Evolutionary conservation across 441 rosid genomes (phyloP), one percentile per base, ranked within the genome.

Genomic region (Arabidopsis lyrata): DNA sequence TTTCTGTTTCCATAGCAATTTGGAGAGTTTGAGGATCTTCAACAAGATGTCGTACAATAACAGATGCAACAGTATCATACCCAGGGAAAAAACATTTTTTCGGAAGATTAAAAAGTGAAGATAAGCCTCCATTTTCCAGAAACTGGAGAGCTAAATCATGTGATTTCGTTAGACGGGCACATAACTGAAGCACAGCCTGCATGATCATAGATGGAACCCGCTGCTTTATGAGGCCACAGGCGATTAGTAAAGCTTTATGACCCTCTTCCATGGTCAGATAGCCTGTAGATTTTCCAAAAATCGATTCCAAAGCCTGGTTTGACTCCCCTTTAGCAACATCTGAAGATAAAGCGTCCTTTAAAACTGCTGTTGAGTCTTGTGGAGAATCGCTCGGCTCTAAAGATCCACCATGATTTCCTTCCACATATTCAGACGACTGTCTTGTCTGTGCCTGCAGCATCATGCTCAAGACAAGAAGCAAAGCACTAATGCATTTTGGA

Each of bases 1-100:
- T 93, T 83, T 95, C 99, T 85, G 89, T 83, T 77, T 95, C 99
- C 97, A 93, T 93, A 9, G 99, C 98, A 60, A 86, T 84, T 86
- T 95, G 99, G 80, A 95, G 86, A 38, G 97, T 95, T 78, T 88
- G 99, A 68, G 99, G 95, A 81, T 95, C 99, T 84, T 95, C 99
- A 73, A 95, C 87, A 56, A 95, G 95, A 87, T 95, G 99, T 9
- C 97, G 83, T 18, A 92, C 83, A 55, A 95, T 92, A 59, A 88
- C 85, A 82, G 97, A 89, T 72, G 92, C 93, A 82, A 92, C 96
- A 70, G 87, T 87, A 67, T 90, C 97, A 86, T 89, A 95, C 55
- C 95, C 97, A 49, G 97, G 95, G 83, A 92, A 95, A 79, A 91
- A 88, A 69, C 97, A 91, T 67, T 85, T 84, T 73, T 86, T 87